Base-by-base conservation (phyloP, 148 eudicot species). In the Nepenthes mirabilis region DNA sequence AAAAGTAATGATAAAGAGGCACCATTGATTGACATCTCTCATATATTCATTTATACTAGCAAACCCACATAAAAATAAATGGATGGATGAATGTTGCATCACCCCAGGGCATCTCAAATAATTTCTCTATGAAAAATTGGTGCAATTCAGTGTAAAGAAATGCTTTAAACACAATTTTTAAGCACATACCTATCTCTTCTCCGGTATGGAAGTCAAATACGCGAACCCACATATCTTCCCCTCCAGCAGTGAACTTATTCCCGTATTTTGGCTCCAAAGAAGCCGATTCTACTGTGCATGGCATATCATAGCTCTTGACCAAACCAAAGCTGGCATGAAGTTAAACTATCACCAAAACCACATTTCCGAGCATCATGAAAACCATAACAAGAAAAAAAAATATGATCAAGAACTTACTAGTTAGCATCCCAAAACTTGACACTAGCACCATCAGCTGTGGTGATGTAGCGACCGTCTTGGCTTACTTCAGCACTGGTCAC, bases 151-250 rank as follows among this genome's bases (percentile, higher is more conserved):
- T 23, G 23, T 23, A 23, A 23, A 23, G 23, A 23, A 23, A 23
- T 23, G 23, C 23, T 23, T 23, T 23, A 23, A 23, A 23, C 23
- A 23, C 23, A 23, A 23, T 23, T 23, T 23, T 23, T 23, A 40
- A 35, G 11, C 34, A 63, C 79, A 56, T 57, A 91, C 97, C 97
- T 62, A 75, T 75, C 72, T 85, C 95, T 70, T 79, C 87, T 37
- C 97, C 95, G 47, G 87, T 91, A 65, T 83, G 81, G 72, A 91
- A 91, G 78, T 91, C 95, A 66, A 77, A 91, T n/a, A 87, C 74
- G 63, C 70, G 93, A 63, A 91, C 77, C 97, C 97, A 91, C 97
- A 91, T 82, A 68, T 91, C 97, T 81, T 85, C 97, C 48, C 97
- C 97, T 63, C 91, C 97, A 58, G 91, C 95, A 58, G 87, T 74